phyloP scores from a whole-genome alignment of 176 grass and related monocot genomes.

The Hordeum vulgare region DNA sequence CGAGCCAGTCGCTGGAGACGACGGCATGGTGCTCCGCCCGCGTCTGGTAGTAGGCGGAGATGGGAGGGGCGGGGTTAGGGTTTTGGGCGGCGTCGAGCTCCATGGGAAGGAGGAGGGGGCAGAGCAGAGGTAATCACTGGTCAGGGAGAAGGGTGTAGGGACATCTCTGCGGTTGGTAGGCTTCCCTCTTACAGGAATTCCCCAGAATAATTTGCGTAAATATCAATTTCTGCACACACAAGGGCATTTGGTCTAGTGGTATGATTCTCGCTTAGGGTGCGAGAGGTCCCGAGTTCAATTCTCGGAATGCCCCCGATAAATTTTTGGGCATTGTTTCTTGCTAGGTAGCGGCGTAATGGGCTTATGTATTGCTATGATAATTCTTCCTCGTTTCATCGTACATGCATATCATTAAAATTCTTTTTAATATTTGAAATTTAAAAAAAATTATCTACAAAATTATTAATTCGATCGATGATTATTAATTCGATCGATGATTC shows the following conservation, averaged over 20 bases:
- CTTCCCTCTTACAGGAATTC: neutral
- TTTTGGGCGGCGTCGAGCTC: constrained; percentile 37
- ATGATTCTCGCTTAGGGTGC: constrained; percentile 99
- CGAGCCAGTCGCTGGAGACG: constrained; percentile 81
- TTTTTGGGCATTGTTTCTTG: too few species aligned
- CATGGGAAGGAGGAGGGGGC: constrained; percentile 19
- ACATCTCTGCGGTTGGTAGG: neutral
- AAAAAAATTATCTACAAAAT: too few species aligned
- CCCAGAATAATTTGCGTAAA: too few species aligned
- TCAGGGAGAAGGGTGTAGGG: neutral
- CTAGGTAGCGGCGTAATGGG: too few species aligned
- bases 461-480: too few species aligned
- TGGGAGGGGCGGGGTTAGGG: constrained; percentile 34
- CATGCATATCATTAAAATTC: too few species aligned
- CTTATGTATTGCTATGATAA: too few species aligned
- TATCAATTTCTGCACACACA: too few species aligned
- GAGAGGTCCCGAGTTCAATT: constrained; percentile 98
- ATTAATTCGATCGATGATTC: too few species aligned
- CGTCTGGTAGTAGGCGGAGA: constrained; percentile 98
- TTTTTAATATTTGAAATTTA: too few species aligned
- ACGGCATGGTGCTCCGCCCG: constrained; percentile 85
- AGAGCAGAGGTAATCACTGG: neutral
- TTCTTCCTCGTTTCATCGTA: too few species aligned
- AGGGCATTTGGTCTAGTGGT: constrained; percentile 53
- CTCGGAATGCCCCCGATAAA: constrained; percentile 79